Evolutionary conservation across 2,329 filamentous ascomycete genomes (phyloP), one percentile per base, ranked within the genome.

Genomic region (Eurotiales sp.): DNA sequence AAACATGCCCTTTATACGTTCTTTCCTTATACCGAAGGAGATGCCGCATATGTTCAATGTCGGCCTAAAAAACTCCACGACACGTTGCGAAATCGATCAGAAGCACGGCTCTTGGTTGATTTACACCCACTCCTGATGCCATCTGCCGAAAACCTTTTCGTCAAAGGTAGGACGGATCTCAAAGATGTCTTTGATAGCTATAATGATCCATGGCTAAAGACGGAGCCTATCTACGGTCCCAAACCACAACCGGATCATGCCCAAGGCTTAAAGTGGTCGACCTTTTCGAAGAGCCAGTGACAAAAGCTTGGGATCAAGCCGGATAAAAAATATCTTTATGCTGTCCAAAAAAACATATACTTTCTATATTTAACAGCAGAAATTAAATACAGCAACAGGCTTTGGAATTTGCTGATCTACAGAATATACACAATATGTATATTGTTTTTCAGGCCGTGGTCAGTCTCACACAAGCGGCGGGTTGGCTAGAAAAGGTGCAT

Each of bases 401-500:
- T 10, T 19, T 45, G 14, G 22, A 22, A 21, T 14, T 17, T n/a
- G 42, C 42, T 2, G 25, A 30, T 19, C 17, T 23, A 19, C 23
- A 30, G 8, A 45, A 45, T 19, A 43, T 50, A 27, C 46, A 41
- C 14, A 40, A 23, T 25, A 41, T 48, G 27, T 48, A 27, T 21
- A 48, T 48, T 12, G 34, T 36, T 37, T 17, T 32, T 30, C 32
- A 25, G 14, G 34, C 22, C 6, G n/a, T 48, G 19, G 46, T 48
- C 4, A 29, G 3, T 10, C 15, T 48, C 7, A 8, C 46, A 6
- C 14, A 17, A 30, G 37, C 37, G 19, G 46, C 46, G 3, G 23
- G 23, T n/a, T 19, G n/a, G 19, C 34, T 25, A 10, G 41, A 57
- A 42, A 56, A 57, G 46, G 22, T 61, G 3, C 8, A 64, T 48